A percentile compares a stretch with the other conserved stretches of the same genome.
These are phyloP conservation scores for Peronospora destructor DNA, from an alignment of 352 stramenopile genomes.

Conservation along the genomic window DNA sequence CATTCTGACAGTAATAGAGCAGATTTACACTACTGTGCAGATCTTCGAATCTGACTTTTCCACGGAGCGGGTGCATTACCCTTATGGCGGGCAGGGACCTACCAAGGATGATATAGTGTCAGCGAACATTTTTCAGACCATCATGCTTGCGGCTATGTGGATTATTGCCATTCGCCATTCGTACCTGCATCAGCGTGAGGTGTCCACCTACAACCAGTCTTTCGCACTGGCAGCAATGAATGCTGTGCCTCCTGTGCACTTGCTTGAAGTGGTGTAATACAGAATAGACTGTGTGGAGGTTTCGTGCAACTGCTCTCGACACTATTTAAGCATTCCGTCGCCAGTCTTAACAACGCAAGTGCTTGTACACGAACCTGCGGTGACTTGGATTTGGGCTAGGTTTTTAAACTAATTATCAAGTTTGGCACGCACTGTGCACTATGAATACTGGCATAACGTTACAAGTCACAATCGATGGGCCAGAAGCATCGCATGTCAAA, in stretches of 20 bases:
- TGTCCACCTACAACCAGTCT: slow-evolving; percentile 77
- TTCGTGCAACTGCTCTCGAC: too few species aligned
- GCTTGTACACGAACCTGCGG: too few species aligned
- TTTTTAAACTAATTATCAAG: too few species aligned
- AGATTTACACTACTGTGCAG: slow-evolving; percentile 79
- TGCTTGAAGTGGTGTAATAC: slow-evolving; percentile 55
- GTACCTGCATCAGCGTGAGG: slow-evolving; percentile 65
- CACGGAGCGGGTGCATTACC: slow-evolving; percentile 59
- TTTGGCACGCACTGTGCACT: too few species aligned
- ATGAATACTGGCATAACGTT: too few species aligned
- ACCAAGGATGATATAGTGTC: slow-evolving; percentile 83
- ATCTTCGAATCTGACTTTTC: slow-evolving; percentile 72
- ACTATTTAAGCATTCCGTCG: too few species aligned
- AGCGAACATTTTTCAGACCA: slow-evolving; percentile 76
- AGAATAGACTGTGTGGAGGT: not conserved
- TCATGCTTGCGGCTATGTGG: slow-evolving; percentile 83
- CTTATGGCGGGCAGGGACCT: slow-evolving; percentile 62
- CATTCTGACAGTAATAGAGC: slow-evolving; percentile 65
- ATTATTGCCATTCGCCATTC: slow-evolving; percentile 73
- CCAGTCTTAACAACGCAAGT: too few species aligned
- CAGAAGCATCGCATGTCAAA: too few species aligned
- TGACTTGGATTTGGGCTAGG: too few species aligned
- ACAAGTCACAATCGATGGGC: too few species aligned
- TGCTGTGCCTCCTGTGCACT: slow-evolving; percentile 56
- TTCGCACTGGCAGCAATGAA: slow-evolving; percentile 80